phyloP scores from a whole-genome alignment of 345 rosid genomes.

The Luvunga scandens region DNA sequence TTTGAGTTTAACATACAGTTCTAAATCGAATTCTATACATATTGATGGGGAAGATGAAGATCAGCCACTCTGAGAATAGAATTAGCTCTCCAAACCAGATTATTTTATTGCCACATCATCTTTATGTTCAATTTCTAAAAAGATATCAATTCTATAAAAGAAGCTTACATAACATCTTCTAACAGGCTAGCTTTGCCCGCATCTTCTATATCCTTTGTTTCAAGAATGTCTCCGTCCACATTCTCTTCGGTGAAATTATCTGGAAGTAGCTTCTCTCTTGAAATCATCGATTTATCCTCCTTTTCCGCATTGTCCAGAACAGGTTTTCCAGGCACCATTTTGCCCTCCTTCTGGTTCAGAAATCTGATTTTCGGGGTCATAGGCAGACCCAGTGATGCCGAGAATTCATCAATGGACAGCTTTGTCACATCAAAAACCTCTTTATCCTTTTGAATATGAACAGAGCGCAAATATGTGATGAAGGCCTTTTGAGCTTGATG shows the following conservation, averaged over 20 bases:
- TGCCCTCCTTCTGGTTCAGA: slow-evolving; percentile 47
- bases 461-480: slow-evolving; percentile 76
- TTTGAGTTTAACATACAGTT: background rate
- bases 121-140: background rate
- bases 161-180: slow-evolving; percentile 49
- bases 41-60: background rate
- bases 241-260: slow-evolving; percentile 42
- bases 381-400: slow-evolving; percentile 91
- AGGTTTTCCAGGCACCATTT: slow-evolving; percentile 29
- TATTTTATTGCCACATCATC: background rate
- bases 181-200: slow-evolving; percentile 36
- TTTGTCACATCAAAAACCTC: slow-evolving; percentile 78
- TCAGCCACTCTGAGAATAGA: background rate
- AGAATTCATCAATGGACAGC: slow-evolving; percentile 67
- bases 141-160: background rate
- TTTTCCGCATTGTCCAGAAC: slow-evolving; percentile 25
- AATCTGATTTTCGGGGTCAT: slow-evolving; percentile 79
- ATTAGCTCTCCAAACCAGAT: background rate
- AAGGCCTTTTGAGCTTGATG: slow-evolving; percentile 81
- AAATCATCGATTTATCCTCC: slow-evolving; percentile 22
- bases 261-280: slow-evolving; percentile 30
- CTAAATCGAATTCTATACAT: background rate
- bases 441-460: slow-evolving; percentile 78
- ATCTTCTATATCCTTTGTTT: slow-evolving; percentile 30
- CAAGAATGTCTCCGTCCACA: slow-evolving; percentile 29